phyloP scores from a whole-genome alignment of 1,139 yeast genomes.

The Cylindricascospora bacillispora region DNA sequence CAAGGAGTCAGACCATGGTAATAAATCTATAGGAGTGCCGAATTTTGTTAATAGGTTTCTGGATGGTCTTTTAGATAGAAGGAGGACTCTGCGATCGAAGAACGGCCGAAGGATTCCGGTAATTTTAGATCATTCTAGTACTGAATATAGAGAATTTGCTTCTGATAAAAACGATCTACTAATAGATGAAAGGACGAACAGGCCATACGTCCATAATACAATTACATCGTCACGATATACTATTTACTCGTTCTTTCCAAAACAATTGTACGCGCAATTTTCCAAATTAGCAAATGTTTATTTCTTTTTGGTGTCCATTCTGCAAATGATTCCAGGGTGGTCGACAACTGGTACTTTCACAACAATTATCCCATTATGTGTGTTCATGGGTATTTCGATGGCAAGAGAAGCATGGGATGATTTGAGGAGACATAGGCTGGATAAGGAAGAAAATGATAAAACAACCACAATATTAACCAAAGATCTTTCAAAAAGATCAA shows the following conservation, averaged over 20 bases:
- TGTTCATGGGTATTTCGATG: slow-evolving; percentile 85
- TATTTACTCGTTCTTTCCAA: slow-evolving; percentile 67
- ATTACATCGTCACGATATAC: slow-evolving; percentile 87
- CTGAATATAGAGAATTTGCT: slow-evolving; percentile 11
- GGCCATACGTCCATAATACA: slow-evolving; percentile 50
- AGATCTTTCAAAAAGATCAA: slow-evolving; percentile 4
- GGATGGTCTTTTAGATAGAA: slow-evolving; percentile 23
- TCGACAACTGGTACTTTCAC: slow-evolving; percentile 96
- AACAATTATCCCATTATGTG: slow-evolving; percentile 75
- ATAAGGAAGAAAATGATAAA: slow-evolving; percentile 71
- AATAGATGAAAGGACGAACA: slow-evolving; percentile 52
- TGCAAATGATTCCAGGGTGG: slow-evolving; percentile 96
- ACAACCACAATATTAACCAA: slow-evolving; percentile 26
- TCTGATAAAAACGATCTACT: slow-evolving; percentile 22
- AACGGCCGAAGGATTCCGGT: slow-evolving; percentile 74
- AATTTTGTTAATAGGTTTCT: slow-evolving; percentile 13
- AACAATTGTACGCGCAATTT: slow-evolving; percentile 81
- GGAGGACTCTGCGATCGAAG: slow-evolving; percentile 31
- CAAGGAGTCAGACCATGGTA: slow-evolving; percentile 8
- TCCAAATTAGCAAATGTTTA: slow-evolving; percentile 83
- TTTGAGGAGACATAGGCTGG: slow-evolving; percentile 75
- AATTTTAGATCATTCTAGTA: slow-evolving; percentile 28
- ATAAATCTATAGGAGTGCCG: slow-evolving; percentile 7
- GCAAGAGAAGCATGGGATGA: slow-evolving; percentile 92
- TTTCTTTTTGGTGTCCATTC: slow-evolving; percentile 74